Conservation (phyloP, 148 eudicot genomes). For the Beta vulgaris region DNA sequence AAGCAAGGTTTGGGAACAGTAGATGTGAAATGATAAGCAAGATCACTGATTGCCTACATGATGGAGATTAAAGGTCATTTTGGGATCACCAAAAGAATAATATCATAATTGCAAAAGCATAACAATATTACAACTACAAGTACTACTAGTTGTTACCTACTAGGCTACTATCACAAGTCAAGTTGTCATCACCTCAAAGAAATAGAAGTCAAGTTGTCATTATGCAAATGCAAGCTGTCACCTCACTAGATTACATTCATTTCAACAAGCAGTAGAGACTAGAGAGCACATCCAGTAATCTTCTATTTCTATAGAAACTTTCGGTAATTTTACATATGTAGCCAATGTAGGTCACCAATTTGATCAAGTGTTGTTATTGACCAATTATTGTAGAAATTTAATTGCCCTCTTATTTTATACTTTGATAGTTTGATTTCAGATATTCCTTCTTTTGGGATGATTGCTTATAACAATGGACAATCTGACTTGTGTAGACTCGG, state of each 20-base stretch:
- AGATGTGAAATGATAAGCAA: neutral
- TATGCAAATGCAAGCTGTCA: constrained; percentile 14
- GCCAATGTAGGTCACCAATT: too few relatives aligned
- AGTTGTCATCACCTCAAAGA: constrained; percentile 16
- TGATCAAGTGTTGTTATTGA: neutral
- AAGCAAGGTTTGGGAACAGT: too few relatives aligned
- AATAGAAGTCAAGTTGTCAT: constrained; percentile 15
- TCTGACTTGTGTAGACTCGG: too few relatives aligned
- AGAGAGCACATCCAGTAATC: neutral
- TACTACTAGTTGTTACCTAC: constrained; percentile 10
- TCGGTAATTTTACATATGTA: too few relatives aligned
- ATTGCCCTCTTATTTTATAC: too few relatives aligned
- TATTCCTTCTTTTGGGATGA: neutral
- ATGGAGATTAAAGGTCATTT: constrained; percentile 11
- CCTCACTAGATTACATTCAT: constrained; percentile 5
- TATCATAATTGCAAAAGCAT: constrained; percentile 16
- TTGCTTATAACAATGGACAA: too few relatives aligned
- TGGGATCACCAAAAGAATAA: constrained; percentile 21
- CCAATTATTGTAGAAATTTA: neutral
- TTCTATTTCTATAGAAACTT: too few relatives aligned
- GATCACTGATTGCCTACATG: neutral
- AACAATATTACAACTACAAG: neutral
- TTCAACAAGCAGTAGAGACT: neutral
- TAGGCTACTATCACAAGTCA: too few relatives aligned
- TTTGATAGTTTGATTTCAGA: neutral